Percentiles rank a stretch among this genome's conserved stretches.
Evolutionary conservation across 495 filamentous ascomycete species (phyloP).

Genomic region (Glutinoglossum americanum): DNA sequence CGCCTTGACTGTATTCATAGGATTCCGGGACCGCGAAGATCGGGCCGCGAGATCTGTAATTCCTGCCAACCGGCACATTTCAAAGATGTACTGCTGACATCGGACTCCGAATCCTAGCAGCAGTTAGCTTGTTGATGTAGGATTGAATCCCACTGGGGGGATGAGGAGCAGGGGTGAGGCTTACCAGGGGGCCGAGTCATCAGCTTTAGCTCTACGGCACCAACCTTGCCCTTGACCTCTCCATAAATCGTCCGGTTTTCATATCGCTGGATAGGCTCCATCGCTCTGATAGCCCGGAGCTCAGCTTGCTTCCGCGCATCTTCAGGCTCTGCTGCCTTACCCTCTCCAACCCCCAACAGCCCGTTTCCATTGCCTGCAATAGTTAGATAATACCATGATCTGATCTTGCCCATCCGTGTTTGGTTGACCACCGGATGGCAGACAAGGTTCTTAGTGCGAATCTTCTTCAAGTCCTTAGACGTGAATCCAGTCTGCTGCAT

Average conservation of each 20-base stretch:
- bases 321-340: constrained; percentile 52
- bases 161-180: constrained; percentile 11
- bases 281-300: constrained; percentile 59
- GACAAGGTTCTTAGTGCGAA: constrained; percentile 46
- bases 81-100: constrained; percentile 74
- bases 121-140: constrained; percentile 5
- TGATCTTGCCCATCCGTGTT: constrained; percentile 87
- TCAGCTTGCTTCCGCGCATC: constrained; percentile 44
- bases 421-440: constrained; percentile 62
- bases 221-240: constrained; percentile 62
- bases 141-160: background rate
- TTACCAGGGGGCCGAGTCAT: constrained; percentile 71
- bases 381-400: constrained; percentile 41
- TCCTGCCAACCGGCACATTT: constrained; percentile 67
- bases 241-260: constrained; percentile 84
- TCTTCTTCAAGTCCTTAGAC: constrained; percentile 27
- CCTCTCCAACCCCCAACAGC: constrained; percentile 69
- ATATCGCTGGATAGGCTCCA: constrained; percentile 73
- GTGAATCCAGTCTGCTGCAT: constrained; percentile 49
- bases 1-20: constrained; percentile 92
- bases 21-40: constrained; percentile 62
- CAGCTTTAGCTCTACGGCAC: constrained; percentile 60
- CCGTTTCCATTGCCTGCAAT: constrained; percentile 74
- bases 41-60: constrained; percentile 68
- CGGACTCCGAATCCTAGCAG: constrained; percentile 69